Conservation (phyloP, 768 basidiomycete species). For the Boletus rufocinnamomeus region DNA sequence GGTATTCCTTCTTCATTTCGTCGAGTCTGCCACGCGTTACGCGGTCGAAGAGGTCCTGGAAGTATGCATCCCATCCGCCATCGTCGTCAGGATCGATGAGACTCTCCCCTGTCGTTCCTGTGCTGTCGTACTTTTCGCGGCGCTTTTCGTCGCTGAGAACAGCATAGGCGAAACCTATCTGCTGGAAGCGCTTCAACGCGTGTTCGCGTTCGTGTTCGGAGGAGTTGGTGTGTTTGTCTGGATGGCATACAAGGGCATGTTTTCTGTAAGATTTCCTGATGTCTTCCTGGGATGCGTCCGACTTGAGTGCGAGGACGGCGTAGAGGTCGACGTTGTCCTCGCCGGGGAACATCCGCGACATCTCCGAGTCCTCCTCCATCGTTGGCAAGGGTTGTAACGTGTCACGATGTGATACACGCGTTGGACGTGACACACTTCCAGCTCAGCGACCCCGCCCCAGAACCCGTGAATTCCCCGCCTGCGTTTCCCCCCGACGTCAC, state of each 20-base stretch:
- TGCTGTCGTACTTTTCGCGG: constrained; percentile 77
- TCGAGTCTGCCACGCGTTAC: constrained; percentile 87
- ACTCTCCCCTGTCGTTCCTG: constrained; percentile 83
- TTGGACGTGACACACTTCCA: constrained; percentile 4
- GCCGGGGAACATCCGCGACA: constrained; percentile 75
- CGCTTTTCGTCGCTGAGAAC: constrained; percentile 79
- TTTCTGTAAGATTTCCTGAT: constrained; percentile 86
- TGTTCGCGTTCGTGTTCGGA: constrained; percentile 61
- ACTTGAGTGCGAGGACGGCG: constrained; percentile 59
- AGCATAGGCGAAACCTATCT: constrained; percentile 92
- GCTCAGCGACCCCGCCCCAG: neutral
- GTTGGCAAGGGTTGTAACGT: neutral
- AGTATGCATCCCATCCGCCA: constrained; percentile 92
- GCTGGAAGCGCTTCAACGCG: constrained; percentile 82
- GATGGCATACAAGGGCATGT: constrained; percentile 80
- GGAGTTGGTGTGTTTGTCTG: constrained; percentile 81
- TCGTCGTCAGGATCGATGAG: constrained; percentile 71
- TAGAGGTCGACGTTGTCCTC: constrained; percentile 78
- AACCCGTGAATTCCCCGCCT: neutral
- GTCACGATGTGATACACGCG: constrained; percentile 11
- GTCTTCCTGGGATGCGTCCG: constrained; percentile 58
- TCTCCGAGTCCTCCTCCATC: constrained; percentile 73
- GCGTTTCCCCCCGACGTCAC: neutral
- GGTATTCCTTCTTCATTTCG: constrained; percentile 92
- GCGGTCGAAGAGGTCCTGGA: constrained; percentile 83